These are phyloP conservation scores for Heimioporus sp. DNA, from an alignment of 768 basidiomycete species.

Conservation along the genomic window DNA sequence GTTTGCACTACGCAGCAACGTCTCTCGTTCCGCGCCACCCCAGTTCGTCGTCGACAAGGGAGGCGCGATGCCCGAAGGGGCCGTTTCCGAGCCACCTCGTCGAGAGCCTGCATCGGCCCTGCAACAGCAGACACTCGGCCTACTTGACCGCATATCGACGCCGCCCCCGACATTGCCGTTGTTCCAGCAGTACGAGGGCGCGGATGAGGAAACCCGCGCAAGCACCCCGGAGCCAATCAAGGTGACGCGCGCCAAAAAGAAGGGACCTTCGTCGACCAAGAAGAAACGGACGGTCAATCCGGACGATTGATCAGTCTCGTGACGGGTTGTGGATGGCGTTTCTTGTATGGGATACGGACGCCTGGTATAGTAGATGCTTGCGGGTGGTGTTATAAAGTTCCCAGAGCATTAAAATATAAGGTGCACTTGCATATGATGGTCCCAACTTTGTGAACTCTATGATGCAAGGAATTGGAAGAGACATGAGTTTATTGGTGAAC, in stretches of 20 bases:
- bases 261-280: constrained; percentile 45
- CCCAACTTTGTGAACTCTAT: too few species aligned
- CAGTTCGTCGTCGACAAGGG: constrained; percentile 67
- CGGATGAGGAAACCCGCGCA: constrained; percentile 44
- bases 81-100: constrained; percentile 17
- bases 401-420: too few species aligned
- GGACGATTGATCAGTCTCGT: constrained; percentile 7
- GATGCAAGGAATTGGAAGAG: too few species aligned
- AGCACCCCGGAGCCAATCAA: constrained; percentile 71
- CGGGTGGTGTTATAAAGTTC: background rate
- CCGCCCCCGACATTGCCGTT: constrained; percentile 35
- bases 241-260: constrained; percentile 73
- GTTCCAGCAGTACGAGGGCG: constrained; percentile 55
- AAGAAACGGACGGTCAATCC: constrained; percentile 59
- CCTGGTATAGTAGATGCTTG: constrained; percentile 18
- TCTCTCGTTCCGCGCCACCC: constrained; percentile 40
- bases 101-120: constrained; percentile 27
- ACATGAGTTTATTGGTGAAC: too few species aligned
- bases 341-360: constrained; percentile 25
- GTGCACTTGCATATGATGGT: too few species aligned
- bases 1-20: constrained; percentile 43
- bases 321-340: too few species aligned
- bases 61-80: constrained; percentile 85
- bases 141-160: constrained; percentile 33
- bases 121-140: constrained; percentile 20